Base-by-base conservation (phyloP, 805 yeast species). In the Yarrowia hollandica region DNA sequence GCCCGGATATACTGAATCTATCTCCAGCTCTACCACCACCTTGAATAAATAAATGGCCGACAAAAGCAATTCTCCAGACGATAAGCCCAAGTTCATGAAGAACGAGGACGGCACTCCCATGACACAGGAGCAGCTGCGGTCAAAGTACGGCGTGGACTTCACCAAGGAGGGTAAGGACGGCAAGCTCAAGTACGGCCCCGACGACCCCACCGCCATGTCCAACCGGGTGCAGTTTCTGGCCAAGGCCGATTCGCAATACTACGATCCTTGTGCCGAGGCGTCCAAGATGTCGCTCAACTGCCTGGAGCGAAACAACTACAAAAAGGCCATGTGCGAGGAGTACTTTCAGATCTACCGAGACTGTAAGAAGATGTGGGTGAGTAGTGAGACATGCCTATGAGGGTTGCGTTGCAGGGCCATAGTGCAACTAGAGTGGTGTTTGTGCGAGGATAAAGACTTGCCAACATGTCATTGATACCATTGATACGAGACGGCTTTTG, bases 261-360 rank as follows among this genome's bases (percentile, higher is more conserved):
- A 86, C 67, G 97, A 92, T 69, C 99, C 99, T 0, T 92, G 99
- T 72, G 86, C 84, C 46, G 94, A 90, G 67, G 84, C 94, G 33
- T 79, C 97, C 9, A 84, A 83, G 69, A 92, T 96, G 83, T 88
- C 96, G 41, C 76, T 90, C 64, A 81, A 81, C 64, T 92, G 99
- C 67, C 75, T 92, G 70, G 92, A 89, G 65, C 72, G 86, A 52
- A 88, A 91, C 68, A 79, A 84, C 65, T 85, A 81, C 76, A 89
- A 82, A 76, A 81, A 77, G 75, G 83, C 77, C 57, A 78, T 72
- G 73, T 90, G 85, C 75, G 82, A 74, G 70, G 96, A 87, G 61
- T 92, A 88, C 68, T 94, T 92, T 70, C 90, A 85, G 66, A 97
- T 97, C 0, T 92, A 92, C 70, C 78, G 92, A 61, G 99, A 92